Conservation (phyloP, 306 rosid genomes). For the Ormosia semicastrata region DNA sequence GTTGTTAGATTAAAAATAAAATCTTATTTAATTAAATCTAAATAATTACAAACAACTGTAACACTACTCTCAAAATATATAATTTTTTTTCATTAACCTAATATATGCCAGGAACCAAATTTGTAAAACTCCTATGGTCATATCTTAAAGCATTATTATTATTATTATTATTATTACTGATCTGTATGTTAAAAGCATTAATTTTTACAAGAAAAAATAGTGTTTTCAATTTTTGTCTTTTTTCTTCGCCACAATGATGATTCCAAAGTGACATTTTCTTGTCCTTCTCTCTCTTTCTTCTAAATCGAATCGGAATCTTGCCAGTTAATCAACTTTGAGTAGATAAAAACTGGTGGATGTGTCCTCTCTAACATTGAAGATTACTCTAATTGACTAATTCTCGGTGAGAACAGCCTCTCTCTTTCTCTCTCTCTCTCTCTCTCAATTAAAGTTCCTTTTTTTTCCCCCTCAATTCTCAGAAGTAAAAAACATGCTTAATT, state of each 20-base stretch:
- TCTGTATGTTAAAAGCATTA: neutral
- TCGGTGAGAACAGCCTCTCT: slow-evolving; percentile 32
- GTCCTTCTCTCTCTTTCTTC: neutral
- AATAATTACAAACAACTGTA: no score
- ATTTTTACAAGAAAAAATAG: neutral
- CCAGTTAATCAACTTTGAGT: slow-evolving; percentile 47
- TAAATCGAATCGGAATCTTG: slow-evolving; percentile 47
- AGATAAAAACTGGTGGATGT: slow-evolving; percentile 62
- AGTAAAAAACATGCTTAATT: neutral
- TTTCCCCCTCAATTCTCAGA: neutral
- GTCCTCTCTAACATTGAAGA: slow-evolving; percentile 29
- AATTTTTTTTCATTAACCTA: no score
- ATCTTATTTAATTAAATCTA: no score
- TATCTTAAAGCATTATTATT: no score
- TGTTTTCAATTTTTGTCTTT: neutral
- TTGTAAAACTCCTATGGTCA: no score
- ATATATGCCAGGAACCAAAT: no score
- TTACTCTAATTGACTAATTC: slow-evolving; percentile 17
- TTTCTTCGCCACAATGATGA: neutral
- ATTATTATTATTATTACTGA: no score
- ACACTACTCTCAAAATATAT: no score
- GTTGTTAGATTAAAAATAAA: no score
- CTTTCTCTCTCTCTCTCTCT: slow-evolving; percentile 15
- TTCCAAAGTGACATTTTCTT: neutral
- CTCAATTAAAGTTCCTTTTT: neutral